Evolutionary conservation across 2,329 filamentous ascomycete genomes (phyloP), one percentile per base, ranked within the genome.

Genomic region (Diaporthe vexans): DNA sequence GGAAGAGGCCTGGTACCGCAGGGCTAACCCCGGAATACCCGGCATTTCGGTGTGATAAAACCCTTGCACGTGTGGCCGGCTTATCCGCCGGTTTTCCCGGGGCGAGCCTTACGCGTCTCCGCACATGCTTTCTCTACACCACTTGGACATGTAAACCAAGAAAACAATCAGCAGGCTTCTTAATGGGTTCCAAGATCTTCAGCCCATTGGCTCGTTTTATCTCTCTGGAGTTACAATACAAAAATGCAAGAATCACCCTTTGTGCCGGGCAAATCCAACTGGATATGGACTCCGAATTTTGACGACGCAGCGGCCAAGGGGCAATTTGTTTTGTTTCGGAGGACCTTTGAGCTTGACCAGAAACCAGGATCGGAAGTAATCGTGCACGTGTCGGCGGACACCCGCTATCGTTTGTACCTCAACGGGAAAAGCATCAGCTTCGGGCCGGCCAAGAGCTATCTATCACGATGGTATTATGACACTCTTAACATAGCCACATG

Each of bases 391-490:
- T 78, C 78, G 15, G 78, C 78, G 15, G 78, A 79, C 57, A 79
- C 74, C 35, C 75, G 77, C 13, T 79, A 78, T 58, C 70, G 76
- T 21, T 73, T 79, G 1, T 79, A 75, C 59, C 59, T 79, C 11
- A 79, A 79, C 71, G 75, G 76, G 6, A 26, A 75, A 24, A 74
- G 76, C 13, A 74, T 77, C 43, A 74, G 76, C 59, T 78, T 79
- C 59, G 78, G 78, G 4, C 77, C 78, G 33, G 74, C 71, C 65
- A 79, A 78, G 61, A 77, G 77, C 43, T 76, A 78, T 54, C 52
- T 73, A 13, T 69, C 63, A 3, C 75, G 52, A 33, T 82, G 81
- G 81, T 81, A 81, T 67, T 82, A 81, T 68, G 81, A 82, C 26
- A 78, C 77, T 0, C 37, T 81, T 5, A 80, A 82, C 37, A 81